Conservation (phyloP, 352 stramenopile species). For the Elongisporangium anandrum region DNA sequence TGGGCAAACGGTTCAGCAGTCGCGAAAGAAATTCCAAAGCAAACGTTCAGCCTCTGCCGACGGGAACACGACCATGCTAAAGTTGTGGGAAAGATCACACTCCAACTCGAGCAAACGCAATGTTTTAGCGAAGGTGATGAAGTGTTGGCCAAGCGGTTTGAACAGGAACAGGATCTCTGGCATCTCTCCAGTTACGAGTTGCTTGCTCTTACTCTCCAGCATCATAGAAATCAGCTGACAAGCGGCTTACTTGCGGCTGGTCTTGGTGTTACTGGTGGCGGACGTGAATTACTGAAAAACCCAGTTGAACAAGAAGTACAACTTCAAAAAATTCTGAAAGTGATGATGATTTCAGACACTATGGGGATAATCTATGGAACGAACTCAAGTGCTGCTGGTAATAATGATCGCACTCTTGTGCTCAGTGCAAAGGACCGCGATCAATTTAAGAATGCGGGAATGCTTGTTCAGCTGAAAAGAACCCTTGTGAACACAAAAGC, state of each 20-base stretch:
- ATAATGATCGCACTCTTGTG: not conserved
- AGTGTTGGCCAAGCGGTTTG: conserved; percentile 32
- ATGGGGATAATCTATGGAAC: conserved; percentile 33
- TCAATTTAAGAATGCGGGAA: conserved; percentile 9
- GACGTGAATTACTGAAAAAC: conserved; percentile 22
- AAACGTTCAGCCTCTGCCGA: conserved; percentile 24
- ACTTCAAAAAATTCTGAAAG: conserved; percentile 43
- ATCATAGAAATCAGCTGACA: conserved; percentile 32
- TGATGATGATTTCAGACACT: conserved; percentile 32
- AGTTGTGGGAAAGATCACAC: conserved; percentile 53
- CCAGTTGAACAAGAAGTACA: conserved; percentile 40
- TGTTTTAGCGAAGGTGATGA: conserved; percentile 7
- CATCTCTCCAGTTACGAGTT: conserved; percentile 43
- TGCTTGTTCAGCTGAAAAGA: conserved; percentile 31
- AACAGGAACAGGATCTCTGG: conserved; percentile 34
- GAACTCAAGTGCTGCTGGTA: not conserved
- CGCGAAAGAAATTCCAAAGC: not conserved
- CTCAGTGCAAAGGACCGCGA: conserved; percentile 10
- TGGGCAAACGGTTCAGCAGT: not conserved
- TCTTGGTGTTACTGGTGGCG: conserved; percentile 16
- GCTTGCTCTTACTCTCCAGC: conserved; percentile 31
- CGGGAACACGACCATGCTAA: conserved; percentile 10
- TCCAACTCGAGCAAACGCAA: conserved; percentile 26
- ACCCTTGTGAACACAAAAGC: conserved; percentile 41
- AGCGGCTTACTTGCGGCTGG: conserved; percentile 38